Conservation (phyloP, 2,329 filamentous ascomycete genomes). For the Verticillium tricorpus region DNA sequence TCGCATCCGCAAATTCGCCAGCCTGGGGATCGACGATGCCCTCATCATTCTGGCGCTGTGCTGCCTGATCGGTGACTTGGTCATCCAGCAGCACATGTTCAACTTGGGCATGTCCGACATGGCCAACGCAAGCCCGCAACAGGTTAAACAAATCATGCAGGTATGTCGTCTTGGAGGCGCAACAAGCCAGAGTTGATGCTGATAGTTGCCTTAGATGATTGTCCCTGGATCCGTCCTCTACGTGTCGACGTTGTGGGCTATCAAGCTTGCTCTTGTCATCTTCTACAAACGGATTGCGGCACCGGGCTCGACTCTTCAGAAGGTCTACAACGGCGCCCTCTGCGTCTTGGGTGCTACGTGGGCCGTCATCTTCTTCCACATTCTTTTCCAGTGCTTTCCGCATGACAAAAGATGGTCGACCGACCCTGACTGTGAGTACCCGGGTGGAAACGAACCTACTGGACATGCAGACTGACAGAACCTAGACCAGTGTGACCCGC, state of each 20-base stretch:
- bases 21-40: conserved; percentile 23
- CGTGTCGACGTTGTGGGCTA: conserved; percentile 32
- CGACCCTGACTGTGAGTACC: conserved; percentile 17
- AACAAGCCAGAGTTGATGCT: neutral
- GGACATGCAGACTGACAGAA: conserved; percentile 1
- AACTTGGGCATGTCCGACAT: conserved; percentile 20
- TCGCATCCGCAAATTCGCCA: conserved; percentile 21
- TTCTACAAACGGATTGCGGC: conserved; percentile 35
- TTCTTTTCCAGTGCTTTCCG: conserved; percentile 33
- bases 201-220: neutral
- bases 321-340: conserved; percentile 30
- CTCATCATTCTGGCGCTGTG: conserved; percentile 22
- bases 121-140: conserved; percentile 12
- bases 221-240: conserved; percentile 28
- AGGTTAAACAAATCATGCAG: conserved; percentile 20
- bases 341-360: conserved; percentile 23
- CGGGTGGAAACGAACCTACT: too few relatives aligned
- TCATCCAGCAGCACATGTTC: conserved; percentile 23
- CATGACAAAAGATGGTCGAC: conserved; percentile 24
- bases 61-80: conserved; percentile 25
- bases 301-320: conserved; percentile 26
- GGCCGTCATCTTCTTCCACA: conserved; percentile 30
- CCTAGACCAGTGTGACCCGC: conserved; percentile 9
- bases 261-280: conserved; percentile 34
- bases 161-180: conserved; percentile 9